A percentile compares a stretch with the other conserved stretches of the same genome.
Evolutionary conservation across 352 stramenopile genomes (phyloP).

Genomic region (Pythium periplocum): DNA sequence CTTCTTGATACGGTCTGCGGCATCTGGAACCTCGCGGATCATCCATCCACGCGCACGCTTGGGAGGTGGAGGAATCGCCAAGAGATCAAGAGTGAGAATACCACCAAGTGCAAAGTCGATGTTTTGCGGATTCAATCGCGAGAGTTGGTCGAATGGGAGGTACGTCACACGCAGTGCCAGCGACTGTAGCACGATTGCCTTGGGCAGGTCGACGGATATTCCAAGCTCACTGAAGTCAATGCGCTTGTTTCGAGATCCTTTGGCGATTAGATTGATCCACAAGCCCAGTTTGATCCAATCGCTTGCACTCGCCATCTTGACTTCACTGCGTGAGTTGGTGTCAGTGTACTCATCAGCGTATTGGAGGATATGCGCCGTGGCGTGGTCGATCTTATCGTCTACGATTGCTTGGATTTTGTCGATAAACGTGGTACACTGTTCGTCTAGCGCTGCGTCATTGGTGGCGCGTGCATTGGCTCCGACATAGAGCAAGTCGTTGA

Average conservation of each 20-base stretch:
- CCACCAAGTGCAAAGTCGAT: slow-evolving; percentile 53
- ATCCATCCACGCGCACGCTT: slow-evolving; percentile 71
- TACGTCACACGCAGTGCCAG: slow-evolving; percentile 56
- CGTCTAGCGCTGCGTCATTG: slow-evolving; percentile 34
- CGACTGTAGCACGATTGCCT: slow-evolving; percentile 75
- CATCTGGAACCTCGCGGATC: slow-evolving; percentile 61
- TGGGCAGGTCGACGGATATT: slow-evolving; percentile 64
- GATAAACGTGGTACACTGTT: slow-evolving; percentile 40
- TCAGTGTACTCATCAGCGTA: slow-evolving; percentile 74
- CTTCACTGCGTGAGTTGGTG: slow-evolving; percentile 44
- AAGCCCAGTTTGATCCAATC: slow-evolving; percentile 50
- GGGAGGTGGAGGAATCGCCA: slow-evolving; percentile 57
- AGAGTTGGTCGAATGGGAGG: slow-evolving; percentile 56
- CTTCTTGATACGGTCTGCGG: slow-evolving; percentile 41
- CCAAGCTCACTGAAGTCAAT: slow-evolving; percentile 71
- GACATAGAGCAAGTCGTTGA: slow-evolving; percentile 57
- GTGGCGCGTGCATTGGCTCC: slow-evolving; percentile 45
- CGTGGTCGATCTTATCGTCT: slow-evolving; percentile 58
- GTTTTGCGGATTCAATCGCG: slow-evolving; percentile 16
- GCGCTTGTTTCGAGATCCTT: slow-evolving; percentile 67
- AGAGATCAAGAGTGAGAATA: slow-evolving; percentile 60
- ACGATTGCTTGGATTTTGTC: slow-evolving; percentile 49
- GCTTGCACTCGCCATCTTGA: slow-evolving; percentile 51
- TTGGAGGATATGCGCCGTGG: slow-evolving; percentile 61
- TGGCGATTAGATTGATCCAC: slow-evolving; percentile 73